phyloP scores from a whole-genome alignment of 176 grass and related monocot genomes.

The Areca catechu region DNA sequence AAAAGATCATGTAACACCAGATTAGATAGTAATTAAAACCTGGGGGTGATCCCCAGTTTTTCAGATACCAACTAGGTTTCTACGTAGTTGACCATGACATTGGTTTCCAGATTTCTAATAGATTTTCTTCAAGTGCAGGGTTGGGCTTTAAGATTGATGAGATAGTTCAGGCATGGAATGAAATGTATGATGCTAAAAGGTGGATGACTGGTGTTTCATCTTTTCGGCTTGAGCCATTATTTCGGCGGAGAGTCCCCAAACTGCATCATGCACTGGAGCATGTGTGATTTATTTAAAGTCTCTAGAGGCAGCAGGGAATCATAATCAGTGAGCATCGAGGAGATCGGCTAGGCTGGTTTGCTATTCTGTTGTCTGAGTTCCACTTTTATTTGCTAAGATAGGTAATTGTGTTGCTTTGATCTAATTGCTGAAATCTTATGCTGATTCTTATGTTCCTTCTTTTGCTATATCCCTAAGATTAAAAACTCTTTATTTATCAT shows the following conservation, averaged over 20 bases:
- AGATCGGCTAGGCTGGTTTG: not conserved
- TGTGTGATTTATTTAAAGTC: slow-evolving; percentile 38
- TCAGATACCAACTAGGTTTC: too few relatives aligned
- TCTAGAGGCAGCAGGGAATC: slow-evolving; percentile 4
- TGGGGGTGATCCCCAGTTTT: too few relatives aligned
- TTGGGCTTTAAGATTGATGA: slow-evolving; percentile 78
- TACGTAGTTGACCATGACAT: too few relatives aligned
- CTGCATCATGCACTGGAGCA: slow-evolving; percentile 50
- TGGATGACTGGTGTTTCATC: slow-evolving; percentile 68
- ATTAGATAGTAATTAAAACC: too few relatives aligned
- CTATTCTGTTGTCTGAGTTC: not conserved
- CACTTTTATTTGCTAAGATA: too few relatives aligned
- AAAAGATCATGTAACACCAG: too few relatives aligned
- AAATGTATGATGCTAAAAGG: slow-evolving; percentile 81
- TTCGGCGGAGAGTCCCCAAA: slow-evolving; percentile 64
- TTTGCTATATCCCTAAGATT: too few relatives aligned
- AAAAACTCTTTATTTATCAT: too few relatives aligned
- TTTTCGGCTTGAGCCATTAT: slow-evolving; percentile 72
- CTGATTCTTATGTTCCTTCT: too few relatives aligned
- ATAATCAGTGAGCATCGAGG: not conserved
- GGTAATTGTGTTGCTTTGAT: too few relatives aligned
- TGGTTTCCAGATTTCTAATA: not conserved
- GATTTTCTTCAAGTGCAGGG: slow-evolving; percentile 34
- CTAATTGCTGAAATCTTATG: too few relatives aligned
- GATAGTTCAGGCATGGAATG: slow-evolving; percentile 87